Percentiles rank a stretch among this genome's conserved stretches.
These are phyloP conservation scores for Apiotrichum mycotoxinovorans DNA, from an alignment of 1,284 basidiomycete genomes.

Conservation along the genomic window DNA sequence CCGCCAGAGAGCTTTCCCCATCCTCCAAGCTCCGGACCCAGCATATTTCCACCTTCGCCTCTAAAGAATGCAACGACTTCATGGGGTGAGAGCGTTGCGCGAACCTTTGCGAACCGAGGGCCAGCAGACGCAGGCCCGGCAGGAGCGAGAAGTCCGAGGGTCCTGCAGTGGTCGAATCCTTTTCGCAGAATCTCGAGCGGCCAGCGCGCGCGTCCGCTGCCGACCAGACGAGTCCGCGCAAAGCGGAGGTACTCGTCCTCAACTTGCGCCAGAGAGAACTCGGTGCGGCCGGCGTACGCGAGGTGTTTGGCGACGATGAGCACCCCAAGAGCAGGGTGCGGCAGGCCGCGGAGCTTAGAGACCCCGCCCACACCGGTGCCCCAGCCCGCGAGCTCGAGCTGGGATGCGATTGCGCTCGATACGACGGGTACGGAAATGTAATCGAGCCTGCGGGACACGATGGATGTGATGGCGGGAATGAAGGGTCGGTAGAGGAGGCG, in stretches of 20 bases:
- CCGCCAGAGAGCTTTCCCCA: conserved; percentile 49
- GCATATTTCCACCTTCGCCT: conserved; percentile 35
- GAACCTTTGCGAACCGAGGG: conserved; percentile 42
- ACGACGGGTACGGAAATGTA: conserved; percentile 29
- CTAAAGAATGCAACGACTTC: conserved; percentile 50
- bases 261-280: conserved; percentile 50
- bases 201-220: conserved; percentile 46
- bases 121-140: conserved; percentile 27
- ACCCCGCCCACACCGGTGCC: conserved; percentile 16
- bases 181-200: conserved; percentile 37
- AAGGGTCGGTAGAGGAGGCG: conserved; percentile 63
- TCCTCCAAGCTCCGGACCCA: conserved; percentile 44
- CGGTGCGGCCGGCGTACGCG: conserved; percentile 65
- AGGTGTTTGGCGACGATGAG: conserved; percentile 61
- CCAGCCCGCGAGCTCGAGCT: conserved; percentile 45
- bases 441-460: conserved; percentile 25
- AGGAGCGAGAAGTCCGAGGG: conserved; percentile 40
- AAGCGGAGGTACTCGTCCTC: conserved; percentile 50
- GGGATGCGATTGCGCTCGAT: conserved; percentile 21
- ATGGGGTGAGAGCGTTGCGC: conserved; percentile 40
- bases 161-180: conserved; percentile 42
- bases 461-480: conserved; percentile 33
- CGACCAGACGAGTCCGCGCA: conserved; percentile 46
- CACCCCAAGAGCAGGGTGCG: conserved; percentile 45
- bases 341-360: conserved; percentile 30